Evolutionary conservation across 1,284 basidiomycete species (phyloP).

Genomic region (Laetiporus sulphureus): DNA sequence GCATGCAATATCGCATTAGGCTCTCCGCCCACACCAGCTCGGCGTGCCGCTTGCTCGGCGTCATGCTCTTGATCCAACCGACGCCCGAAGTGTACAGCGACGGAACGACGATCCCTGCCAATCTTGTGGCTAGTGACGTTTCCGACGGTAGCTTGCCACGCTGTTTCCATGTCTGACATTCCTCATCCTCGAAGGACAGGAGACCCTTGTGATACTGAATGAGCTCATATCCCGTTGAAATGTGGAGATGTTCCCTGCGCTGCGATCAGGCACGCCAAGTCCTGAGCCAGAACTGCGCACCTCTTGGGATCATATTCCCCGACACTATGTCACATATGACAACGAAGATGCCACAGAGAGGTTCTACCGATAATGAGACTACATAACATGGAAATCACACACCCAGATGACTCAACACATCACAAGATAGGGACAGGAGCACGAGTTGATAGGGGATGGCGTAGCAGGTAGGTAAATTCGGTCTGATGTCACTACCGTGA

Average conservation of each 20-base stretch:
- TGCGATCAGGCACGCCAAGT: too few species aligned
- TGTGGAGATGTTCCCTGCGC: constrained; percentile 85
- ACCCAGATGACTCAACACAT: too few species aligned
- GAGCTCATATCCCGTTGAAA: constrained; percentile 78
- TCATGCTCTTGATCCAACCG: constrained; percentile 75
- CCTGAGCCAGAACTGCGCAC: too few species aligned
- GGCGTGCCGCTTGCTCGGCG: constrained; percentile 82
- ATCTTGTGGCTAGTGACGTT: constrained; percentile 54
- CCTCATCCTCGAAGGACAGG: constrained; percentile 79
- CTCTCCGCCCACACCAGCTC: constrained; percentile 92
- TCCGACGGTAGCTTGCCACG: constrained; percentile 59
- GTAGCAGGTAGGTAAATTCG: too few species aligned
- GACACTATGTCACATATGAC: too few species aligned
- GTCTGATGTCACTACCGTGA: too few species aligned
- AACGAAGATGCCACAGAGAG: too few species aligned
- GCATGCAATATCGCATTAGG: constrained; percentile 68
- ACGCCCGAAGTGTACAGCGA: constrained; percentile 47
- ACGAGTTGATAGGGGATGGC: too few species aligned
- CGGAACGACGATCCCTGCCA: constrained; percentile 57
- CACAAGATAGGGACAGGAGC: too few species aligned
- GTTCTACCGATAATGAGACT: too few species aligned
- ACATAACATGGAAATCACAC: too few species aligned
- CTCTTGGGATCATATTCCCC: too few species aligned
- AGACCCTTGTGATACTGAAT: constrained; percentile 77
- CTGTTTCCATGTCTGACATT: constrained; percentile 55